Conservation (phyloP, 192 early-diverging fungal species). For the Gonapodya prolifera region DNA sequence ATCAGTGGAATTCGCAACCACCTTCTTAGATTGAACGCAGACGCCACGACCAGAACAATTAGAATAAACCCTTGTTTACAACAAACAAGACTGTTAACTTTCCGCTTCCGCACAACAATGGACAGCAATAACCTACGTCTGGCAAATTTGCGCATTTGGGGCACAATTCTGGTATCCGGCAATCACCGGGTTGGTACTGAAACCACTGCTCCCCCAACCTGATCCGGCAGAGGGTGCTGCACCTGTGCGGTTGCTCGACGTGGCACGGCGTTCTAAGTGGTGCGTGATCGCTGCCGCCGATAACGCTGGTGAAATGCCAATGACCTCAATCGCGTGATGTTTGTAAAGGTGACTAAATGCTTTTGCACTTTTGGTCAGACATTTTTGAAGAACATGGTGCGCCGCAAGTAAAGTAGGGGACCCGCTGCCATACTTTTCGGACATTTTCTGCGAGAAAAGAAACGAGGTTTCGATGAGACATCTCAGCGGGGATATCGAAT, state of each 20-base stretch:
- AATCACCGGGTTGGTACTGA: not conserved
- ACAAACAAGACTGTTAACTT: not conserved
- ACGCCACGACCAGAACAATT: constrained; percentile 1
- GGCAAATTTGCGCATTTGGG: not conserved
- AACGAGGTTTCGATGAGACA: too few species aligned
- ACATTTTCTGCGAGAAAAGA: not conserved
- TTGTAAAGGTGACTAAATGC: not conserved
- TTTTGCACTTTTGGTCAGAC: not conserved
- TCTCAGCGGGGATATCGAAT: too few species aligned
- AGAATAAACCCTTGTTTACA: not conserved
- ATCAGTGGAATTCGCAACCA: not conserved
- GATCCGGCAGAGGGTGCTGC: not conserved
- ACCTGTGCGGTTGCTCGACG: not conserved
- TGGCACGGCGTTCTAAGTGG: not conserved
- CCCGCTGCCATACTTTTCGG: not conserved
- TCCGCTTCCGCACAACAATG: not conserved
- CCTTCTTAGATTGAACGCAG: not conserved
- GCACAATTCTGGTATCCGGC: not conserved
- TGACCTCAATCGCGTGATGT: not conserved
- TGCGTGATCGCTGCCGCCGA: not conserved
- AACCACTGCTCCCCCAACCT: not conserved
- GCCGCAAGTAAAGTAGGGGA: not conserved
- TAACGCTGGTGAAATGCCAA: not conserved
- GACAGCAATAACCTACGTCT: not conserved
- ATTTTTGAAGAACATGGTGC: not conserved